These are phyloP conservation scores for Calonectria pseudoreteaudii DNA, from an alignment of 2,329 filamentous ascomycete species.

Conservation along the genomic window DNA sequence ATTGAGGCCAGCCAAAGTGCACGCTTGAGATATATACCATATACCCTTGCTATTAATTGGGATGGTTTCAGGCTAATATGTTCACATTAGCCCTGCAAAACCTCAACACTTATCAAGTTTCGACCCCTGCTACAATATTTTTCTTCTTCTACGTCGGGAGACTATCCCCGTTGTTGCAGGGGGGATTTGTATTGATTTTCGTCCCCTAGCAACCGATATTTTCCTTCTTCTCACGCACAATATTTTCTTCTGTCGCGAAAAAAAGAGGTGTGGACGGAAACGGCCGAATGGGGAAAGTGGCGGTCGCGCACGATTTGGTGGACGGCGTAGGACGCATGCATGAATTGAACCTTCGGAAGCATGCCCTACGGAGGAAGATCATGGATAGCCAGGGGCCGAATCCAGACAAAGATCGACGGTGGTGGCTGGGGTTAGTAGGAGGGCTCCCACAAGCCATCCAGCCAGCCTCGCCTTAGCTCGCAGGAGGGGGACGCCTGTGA, in stretches of 20 bases:
- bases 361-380: slow-evolving; percentile 3
- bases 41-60: background rate
- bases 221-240: background rate
- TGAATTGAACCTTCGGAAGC: slow-evolving; percentile 6
- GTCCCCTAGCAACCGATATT: background rate
- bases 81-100: background rate
- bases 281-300: background rate
- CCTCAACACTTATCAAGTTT: background rate
- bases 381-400: background rate
- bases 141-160: background rate
- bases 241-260: background rate
- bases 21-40: background rate
- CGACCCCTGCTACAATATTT: background rate
- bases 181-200: background rate
- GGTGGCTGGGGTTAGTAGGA: background rate
- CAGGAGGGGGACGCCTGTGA: background rate
- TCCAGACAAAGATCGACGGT: background rate
- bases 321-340: background rate
- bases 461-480: slow-evolving; percentile 1
- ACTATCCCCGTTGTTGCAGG: background rate
- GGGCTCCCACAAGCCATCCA: background rate
- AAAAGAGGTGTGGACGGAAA: background rate
- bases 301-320: background rate
- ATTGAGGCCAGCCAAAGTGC: background rate
- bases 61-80: background rate